Evolutionary conservation across 495 filamentous ascomycete genomes (phyloP).

Genomic region (Delitschia confertaspora): DNA sequence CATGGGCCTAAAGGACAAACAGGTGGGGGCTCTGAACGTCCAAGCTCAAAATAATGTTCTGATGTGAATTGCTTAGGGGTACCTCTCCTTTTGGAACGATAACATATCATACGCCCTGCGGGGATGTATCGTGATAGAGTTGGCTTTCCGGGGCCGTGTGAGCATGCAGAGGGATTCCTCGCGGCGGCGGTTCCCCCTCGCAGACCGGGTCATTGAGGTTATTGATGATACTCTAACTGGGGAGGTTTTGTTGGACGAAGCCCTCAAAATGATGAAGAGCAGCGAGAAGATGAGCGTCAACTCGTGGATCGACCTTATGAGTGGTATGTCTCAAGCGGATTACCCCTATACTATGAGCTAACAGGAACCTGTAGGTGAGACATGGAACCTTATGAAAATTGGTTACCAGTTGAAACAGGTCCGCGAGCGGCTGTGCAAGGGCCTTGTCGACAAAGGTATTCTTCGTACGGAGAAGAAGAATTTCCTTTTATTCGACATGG

Average conservation of each 20-base stretch:
- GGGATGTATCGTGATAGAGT: slow-evolving; percentile 94
- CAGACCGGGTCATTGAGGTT: slow-evolving; percentile 90
- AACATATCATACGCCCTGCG: slow-evolving; percentile 97
- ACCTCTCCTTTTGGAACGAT: slow-evolving; percentile 99
- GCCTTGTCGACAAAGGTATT: slow-evolving; percentile 98
- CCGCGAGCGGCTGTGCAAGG: slow-evolving; percentile 91
- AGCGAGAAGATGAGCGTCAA: slow-evolving; percentile 99
- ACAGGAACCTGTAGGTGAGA: slow-evolving; percentile 59
- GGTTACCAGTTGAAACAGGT: slow-evolving; percentile 99
- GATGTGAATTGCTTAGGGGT: slow-evolving; percentile 52
- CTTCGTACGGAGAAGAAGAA: slow-evolving; percentile 97
- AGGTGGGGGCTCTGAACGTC: slow-evolving; percentile 48
- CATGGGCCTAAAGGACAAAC: slow-evolving; percentile 95
- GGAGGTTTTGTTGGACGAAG: slow-evolving; percentile 95
- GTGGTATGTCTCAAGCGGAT: slow-evolving; percentile 52
- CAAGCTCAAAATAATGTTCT: neutral
- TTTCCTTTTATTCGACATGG: slow-evolving; percentile 99
- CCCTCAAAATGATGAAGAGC: slow-evolving; percentile 99
- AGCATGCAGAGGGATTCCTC: slow-evolving; percentile 98
- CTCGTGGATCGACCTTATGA: slow-evolving; percentile 97
- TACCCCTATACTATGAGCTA: slow-evolving; percentile 2
- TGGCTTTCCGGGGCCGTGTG: slow-evolving; percentile 90
- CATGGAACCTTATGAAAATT: slow-evolving; percentile 99
- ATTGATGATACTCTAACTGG: slow-evolving; percentile 95
- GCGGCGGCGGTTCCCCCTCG: slow-evolving; percentile 80